Evolutionary conservation across 768 basidiomycete species (phyloP).

Genomic region (Polyporus arcularius): DNA sequence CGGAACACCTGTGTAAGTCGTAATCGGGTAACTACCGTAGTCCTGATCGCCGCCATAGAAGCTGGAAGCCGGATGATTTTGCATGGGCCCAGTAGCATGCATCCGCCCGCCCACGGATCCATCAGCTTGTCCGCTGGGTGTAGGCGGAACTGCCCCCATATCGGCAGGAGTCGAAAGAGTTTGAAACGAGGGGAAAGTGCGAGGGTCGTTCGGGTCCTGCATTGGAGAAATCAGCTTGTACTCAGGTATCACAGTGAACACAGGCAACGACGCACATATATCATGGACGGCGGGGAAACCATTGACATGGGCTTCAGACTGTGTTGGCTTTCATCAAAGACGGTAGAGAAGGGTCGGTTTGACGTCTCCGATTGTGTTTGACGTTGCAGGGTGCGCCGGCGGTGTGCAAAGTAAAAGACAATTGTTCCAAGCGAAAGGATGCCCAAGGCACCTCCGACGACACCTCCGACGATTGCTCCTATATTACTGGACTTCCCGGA

Average conservation of each 20-base stretch:
- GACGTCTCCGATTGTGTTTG: neutral
- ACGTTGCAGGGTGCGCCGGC: neutral
- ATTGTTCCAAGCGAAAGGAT: neutral
- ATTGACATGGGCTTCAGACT: too few species aligned
- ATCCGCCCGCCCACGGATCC: neutral
- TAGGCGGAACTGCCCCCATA: neutral
- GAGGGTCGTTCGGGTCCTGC: neutral
- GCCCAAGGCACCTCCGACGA: neutral
- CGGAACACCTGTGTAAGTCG: neutral
- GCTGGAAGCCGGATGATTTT: too few species aligned
- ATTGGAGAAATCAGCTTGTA: neutral
- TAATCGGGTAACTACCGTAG: neutral
- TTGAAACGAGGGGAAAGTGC: neutral
- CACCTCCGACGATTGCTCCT: neutral
- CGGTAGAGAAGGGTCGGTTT: neutral
- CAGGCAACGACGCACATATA: too few species aligned
- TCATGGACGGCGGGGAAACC: too few species aligned
- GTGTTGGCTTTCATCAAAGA: too few species aligned
- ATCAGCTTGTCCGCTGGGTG: neutral
- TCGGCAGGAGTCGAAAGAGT: neutral
- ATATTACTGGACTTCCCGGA: neutral
- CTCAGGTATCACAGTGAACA: neutral
- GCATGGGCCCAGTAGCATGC: neutral
- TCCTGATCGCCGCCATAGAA: neutral
- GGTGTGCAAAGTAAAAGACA: neutral